phyloP scores from a whole-genome alignment of 495 filamentous ascomycete species.

The Elaphomyces granulatus region DNA sequence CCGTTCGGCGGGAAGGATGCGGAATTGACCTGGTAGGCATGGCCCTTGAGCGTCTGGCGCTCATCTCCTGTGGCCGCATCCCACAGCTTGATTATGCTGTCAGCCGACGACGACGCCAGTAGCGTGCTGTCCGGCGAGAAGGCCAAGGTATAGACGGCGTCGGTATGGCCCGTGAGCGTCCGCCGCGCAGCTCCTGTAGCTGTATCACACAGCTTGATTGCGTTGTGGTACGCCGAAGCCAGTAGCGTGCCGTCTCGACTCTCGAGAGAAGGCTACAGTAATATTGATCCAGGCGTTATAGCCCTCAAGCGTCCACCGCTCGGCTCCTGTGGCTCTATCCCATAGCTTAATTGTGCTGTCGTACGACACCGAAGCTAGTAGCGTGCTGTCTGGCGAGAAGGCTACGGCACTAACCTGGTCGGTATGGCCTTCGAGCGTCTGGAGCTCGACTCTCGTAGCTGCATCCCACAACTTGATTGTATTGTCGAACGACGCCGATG shows the following conservation, averaged over 20 bases:
- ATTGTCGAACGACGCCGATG: conserved; percentile 17
- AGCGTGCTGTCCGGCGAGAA: conserved; percentile 11
- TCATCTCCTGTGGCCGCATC: conserved; percentile 5
- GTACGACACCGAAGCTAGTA: conserved; percentile 10
- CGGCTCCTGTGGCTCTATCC: conserved; percentile 4
- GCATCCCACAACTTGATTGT: conserved; percentile 55
- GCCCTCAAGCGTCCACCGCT: not conserved
- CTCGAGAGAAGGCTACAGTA: conserved; percentile 2
- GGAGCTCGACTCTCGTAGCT: too few relatives aligned
- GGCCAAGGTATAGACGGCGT: conserved; percentile 2
- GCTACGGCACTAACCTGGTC: conserved; percentile 9
- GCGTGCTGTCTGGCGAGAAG: conserved; percentile 11
- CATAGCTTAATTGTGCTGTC: conserved; percentile 12
- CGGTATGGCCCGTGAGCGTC: not conserved
- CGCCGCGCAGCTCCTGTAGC: not conserved
- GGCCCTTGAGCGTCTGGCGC: conserved; percentile 8
- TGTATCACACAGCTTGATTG: conserved; percentile 15
- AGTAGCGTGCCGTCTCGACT: conserved; percentile 13
- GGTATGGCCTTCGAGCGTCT: conserved; percentile 11
- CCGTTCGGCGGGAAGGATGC: conserved; percentile 22
- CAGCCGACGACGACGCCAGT: conserved; percentile 4
- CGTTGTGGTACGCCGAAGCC: conserved; percentile 15
- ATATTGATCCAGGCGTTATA: not conserved
- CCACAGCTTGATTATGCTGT: conserved; percentile 12
- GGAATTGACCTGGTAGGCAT: conserved; percentile 8